Percentiles rank a stretch among this genome's conserved stretches.
phyloP scores from a whole-genome alignment of 306 rosid species.

The Urtica urens region DNA sequence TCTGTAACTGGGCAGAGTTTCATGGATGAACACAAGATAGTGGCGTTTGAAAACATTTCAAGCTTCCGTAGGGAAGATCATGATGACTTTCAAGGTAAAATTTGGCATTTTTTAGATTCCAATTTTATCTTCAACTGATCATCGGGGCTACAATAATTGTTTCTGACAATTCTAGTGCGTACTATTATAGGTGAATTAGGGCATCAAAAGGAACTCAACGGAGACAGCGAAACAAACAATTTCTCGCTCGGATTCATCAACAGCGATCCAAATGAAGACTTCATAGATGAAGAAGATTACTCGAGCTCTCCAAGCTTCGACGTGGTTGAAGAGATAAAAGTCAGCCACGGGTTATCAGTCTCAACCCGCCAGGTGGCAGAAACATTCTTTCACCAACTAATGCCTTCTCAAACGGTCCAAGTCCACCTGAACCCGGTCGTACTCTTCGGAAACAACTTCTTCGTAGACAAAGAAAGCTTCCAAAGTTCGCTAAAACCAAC shows the following conservation, averaged over 20 bases:
- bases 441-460: constrained; percentile 16
- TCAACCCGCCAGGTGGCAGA: constrained; percentile 62
- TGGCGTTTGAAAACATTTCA: constrained; percentile 52
- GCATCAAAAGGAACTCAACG: constrained; percentile 33
- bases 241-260: constrained; percentile 61
- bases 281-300: constrained; percentile 41
- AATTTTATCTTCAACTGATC: neutral
- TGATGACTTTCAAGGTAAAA: constrained; percentile 39
- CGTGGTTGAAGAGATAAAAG: constrained; percentile 56
- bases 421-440: constrained; percentile 52
- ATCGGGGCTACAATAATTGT: neutral
- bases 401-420: constrained; percentile 67
- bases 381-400: constrained; percentile 70
- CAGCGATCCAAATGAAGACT: constrained; percentile 33
- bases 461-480: constrained; percentile 16
- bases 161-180: neutral
- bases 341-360: constrained; percentile 64
- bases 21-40: constrained; percentile 55
- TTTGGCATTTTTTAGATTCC: neutral
- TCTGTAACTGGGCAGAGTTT: constrained; percentile 46
- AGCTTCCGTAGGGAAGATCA: constrained; percentile 39
- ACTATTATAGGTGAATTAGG: constrained; percentile 4
- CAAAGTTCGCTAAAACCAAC: no score
- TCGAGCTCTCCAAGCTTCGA: constrained; percentile 69
- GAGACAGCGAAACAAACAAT: constrained; percentile 23